A percentile compares a stretch with the other conserved stretches of the same genome.
Evolutionary conservation across 148 eudicot genomes (phyloP).

Genomic region (Spergularia bocconei): DNA sequence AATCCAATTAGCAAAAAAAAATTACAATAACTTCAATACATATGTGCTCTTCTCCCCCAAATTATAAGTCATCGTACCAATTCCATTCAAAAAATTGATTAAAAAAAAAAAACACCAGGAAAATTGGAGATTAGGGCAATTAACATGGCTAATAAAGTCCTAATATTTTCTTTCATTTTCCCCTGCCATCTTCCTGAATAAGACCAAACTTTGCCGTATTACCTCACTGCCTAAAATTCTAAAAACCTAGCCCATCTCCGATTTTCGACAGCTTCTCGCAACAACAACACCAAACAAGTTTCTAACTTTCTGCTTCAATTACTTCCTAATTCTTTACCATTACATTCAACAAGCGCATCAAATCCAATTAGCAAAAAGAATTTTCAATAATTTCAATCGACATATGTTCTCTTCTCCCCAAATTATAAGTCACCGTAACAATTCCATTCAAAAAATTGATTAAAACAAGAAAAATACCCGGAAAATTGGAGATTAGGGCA

Average conservation of each 20-base stretch:
- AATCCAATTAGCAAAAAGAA: background rate
- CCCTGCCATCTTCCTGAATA: background rate
- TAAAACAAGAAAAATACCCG: background rate
- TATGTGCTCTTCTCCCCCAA: background rate
- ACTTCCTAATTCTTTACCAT: background rate
- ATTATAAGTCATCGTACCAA: background rate
- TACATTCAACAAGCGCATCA: background rate
- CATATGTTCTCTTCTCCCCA: background rate
- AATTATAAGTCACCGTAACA: background rate
- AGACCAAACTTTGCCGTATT: background rate
- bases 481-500: background rate
- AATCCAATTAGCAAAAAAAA: too few species aligned
- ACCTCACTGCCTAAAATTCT: background rate
- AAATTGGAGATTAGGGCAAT: background rate
- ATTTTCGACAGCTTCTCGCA: background rate
- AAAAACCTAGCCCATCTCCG: background rate
- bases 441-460: background rate
- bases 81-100: background rate
- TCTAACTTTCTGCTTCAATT: too few species aligned
- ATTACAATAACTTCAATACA: background rate
- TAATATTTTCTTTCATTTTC: background rate
- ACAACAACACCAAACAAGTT: background rate
- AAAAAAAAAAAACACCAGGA: background rate
- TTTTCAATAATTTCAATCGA: background rate
- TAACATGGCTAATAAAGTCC: background rate